These are phyloP conservation scores for Drosera capensis DNA, from an alignment of 148 eudicot genomes.

Conservation along the genomic window DNA sequence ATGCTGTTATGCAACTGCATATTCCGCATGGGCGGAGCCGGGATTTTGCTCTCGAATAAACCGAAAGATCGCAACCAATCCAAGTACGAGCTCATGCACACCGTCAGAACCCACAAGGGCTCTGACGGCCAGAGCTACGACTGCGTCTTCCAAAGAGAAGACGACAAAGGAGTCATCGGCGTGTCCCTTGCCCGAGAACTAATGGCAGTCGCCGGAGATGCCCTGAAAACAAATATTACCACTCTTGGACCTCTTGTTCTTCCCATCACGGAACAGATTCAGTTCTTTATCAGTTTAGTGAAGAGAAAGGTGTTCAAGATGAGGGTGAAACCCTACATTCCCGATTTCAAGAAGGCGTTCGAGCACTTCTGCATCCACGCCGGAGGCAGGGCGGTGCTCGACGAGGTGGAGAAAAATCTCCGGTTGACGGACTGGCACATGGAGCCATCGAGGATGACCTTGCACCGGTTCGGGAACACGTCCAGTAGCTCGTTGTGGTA, in stretches of 20 bases:
- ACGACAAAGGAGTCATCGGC: slow-evolving; percentile 37
- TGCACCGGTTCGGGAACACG: slow-evolving; percentile 75
- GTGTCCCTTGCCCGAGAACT: slow-evolving; percentile 63
- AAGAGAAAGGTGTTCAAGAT: slow-evolving; percentile 36
- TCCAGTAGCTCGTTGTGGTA: slow-evolving; percentile 85
- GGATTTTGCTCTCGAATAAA: slow-evolving; percentile 50
- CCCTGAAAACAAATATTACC: slow-evolving; percentile 69
- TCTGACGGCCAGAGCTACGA: slow-evolving; percentile 53
- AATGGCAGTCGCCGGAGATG: slow-evolving; percentile 81
- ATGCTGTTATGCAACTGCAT: slow-evolving; percentile 72
- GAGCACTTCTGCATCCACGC: slow-evolving; percentile 84
- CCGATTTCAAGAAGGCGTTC: slow-evolving; percentile 63
- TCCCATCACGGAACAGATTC: slow-evolving; percentile 54
- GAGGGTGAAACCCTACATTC: slow-evolving; percentile 70
- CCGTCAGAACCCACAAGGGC: slow-evolving; percentile 72
- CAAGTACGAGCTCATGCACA: slow-evolving; percentile 59
- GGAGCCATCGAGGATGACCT: slow-evolving; percentile 90
- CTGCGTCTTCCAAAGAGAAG: slow-evolving; percentile 63
- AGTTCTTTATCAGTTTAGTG: slow-evolving; percentile 47
- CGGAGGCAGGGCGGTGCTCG: slow-evolving; percentile 62
- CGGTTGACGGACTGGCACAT: slow-evolving; percentile 50
- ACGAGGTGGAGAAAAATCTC: slow-evolving; percentile 55
- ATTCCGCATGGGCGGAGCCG: slow-evolving; percentile 83
- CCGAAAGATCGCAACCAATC: slow-evolving; percentile 25
- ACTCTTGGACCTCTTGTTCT: slow-evolving; percentile 66